Percentiles rank a stretch among this genome's conserved stretches.
These are phyloP conservation scores for Trematosphaeria pertusa DNA, from an alignment of 2,329 filamentous ascomycete genomes.

Conservation along the genomic window DNA sequence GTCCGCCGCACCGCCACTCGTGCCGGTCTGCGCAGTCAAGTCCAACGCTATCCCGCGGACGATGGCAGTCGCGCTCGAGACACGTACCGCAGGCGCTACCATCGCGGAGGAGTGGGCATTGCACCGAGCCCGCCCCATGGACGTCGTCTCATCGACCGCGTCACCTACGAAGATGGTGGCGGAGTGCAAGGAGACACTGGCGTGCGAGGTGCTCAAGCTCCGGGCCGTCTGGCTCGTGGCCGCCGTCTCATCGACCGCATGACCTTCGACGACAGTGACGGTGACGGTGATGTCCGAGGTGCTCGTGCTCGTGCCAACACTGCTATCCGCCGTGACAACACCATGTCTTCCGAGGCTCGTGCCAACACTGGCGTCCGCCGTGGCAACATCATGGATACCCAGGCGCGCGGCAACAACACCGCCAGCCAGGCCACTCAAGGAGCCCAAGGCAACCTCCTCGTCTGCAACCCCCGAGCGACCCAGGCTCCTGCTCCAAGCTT, in stretches of 20 bases:
- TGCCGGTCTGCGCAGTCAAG: too few relatives aligned
- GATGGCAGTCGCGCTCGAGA: background rate
- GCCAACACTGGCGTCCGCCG: background rate
- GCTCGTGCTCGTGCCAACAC: background rate
- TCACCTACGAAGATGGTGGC: too few relatives aligned
- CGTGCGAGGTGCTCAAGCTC: too few relatives aligned
- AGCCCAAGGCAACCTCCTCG: conserved; percentile 1
- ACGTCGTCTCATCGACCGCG: too few relatives aligned
- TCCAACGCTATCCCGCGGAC: too few relatives aligned
- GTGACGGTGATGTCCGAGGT: background rate
- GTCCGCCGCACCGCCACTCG: too few relatives aligned
- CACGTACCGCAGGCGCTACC: background rate
- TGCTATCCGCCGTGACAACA: background rate
- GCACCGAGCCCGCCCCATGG: too few relatives aligned
- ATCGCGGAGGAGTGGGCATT: background rate
- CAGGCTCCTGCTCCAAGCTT: too few relatives aligned
- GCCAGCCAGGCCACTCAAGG: background rate
- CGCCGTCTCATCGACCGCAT: conserved; percentile 5
- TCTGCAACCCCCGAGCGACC: too few relatives aligned
- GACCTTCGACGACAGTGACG: background rate
- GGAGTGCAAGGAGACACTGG: too few relatives aligned
- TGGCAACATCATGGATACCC: background rate
- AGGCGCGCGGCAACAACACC: background rate
- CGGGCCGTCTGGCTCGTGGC: too few relatives aligned
- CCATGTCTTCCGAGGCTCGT: background rate